Evolutionary conservation across 306 rosid species (phyloP).

Genomic region (Trifolium dubium): DNA sequence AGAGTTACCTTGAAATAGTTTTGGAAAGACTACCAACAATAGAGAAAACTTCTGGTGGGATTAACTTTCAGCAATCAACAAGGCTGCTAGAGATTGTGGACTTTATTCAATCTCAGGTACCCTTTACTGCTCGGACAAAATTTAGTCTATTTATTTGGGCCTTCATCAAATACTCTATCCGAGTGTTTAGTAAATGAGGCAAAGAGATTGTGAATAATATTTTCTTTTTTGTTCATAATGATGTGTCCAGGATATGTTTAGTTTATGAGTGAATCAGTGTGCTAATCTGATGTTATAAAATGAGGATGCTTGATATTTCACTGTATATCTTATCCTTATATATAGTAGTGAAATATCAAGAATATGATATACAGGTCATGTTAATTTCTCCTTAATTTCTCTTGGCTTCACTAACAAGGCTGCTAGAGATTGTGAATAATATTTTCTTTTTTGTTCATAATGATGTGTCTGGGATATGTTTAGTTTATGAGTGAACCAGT

Average conservation of each 20-base stretch:
- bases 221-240: neutral
- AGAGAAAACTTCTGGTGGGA: slow-evolving; percentile 72
- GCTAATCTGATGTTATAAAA: neutral
- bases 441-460: too few species aligned
- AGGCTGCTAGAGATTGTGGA: slow-evolving; percentile 94
- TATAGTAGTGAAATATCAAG: neutral
- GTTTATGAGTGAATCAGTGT: neutral
- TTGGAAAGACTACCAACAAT: slow-evolving; percentile 80
- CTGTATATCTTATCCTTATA: neutral
- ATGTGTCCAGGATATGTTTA: neutral
- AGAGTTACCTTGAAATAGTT: slow-evolving; percentile 97
- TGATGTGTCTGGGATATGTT: neutral
- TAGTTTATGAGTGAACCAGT: neutral
- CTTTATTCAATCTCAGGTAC: slow-evolving; percentile 95
- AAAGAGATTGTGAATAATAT: neutral
- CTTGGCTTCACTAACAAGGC: too few species aligned
- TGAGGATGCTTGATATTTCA: neutral
- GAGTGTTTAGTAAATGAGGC: slow-evolving; percentile 17
- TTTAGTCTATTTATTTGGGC: slow-evolving; percentile 20
- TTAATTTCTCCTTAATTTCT: too few species aligned
- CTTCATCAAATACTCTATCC: slow-evolving; percentile 32
- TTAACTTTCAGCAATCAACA: slow-evolving; percentile 80
- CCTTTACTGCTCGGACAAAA: slow-evolving; percentile 11
- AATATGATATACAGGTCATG: too few species aligned
- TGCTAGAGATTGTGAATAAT: too few species aligned